Base-by-base conservation (phyloP, 805 yeast genomes). In the Kuraishia cidri region DNA sequence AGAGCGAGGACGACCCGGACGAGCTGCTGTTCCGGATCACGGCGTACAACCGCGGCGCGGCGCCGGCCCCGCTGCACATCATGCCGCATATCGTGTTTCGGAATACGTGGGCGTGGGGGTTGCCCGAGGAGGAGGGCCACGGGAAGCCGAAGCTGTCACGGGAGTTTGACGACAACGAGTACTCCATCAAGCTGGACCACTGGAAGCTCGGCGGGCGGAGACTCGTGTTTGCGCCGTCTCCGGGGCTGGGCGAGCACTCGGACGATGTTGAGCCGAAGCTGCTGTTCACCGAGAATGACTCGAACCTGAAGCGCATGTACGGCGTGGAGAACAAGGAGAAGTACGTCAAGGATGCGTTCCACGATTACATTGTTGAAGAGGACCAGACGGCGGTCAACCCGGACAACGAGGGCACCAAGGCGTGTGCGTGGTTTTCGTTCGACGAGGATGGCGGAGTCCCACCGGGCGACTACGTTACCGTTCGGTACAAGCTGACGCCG, bases 81-180 rank as follows among this genome's bases (percentile, higher is more conserved):
- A 56, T 83, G 39, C 97, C 97, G 7, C 96, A 87, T 43, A 58
- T 84, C 20, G 75, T 77, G 42, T 83, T 79, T 58, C 71, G 96
- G 60, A 87, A 87, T 58, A 83, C 92, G 11, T 87, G 97, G 97
- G 62, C 80, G n/a, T 87, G 96, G 95, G 85, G 88, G 29, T 60
- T 66, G 9, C 65, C 68, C 38, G 75, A 71, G 36, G 58, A 57
- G 26, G 50, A 58, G 28, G 62, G 62, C n/a, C 47, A 49, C 26
- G 54, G 51, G 35, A 75, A 72, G 40, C 86, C 87, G 9, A 46
- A 52, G 11, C 50, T 75, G 41, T 56, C 54, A 15, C 54, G 61
- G 31, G 54, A 58, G 26, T 56, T 52, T 26, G 53, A 60, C 30
- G 62, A 60, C 21, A 50, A 62, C 24, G 60, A 58, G 21, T 61